Base-by-base conservation (phyloP, 495 filamentous ascomycete genomes). In the Podospora tetraspora region DNA sequence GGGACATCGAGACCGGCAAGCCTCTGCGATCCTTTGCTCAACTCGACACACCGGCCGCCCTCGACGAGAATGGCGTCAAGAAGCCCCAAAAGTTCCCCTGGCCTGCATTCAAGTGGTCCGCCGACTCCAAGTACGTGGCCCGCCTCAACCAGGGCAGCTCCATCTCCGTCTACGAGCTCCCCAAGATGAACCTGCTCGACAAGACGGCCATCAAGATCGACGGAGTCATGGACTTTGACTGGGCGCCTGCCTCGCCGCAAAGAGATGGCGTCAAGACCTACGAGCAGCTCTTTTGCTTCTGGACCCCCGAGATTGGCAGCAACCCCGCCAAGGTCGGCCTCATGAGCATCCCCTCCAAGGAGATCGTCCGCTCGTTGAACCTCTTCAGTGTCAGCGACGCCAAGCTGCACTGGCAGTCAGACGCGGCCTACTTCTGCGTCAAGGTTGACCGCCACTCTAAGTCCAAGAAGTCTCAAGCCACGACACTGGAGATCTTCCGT, bases 361-460 rank as follows among this genome's bases (percentile, higher is more conserved):
- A 96, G 76, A 86, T 96, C 69, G 90, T 97, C 57, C 91, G 95
- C 71, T 95, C 94, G 0, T 84, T 97, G 73, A 99, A 99, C 76
- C 85, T 99, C 32, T 97, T 99, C 88, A 97, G 94, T 75, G 95
- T 99, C 25, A 90, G 92, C 5, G 95, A 99, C 80, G 94, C 92
- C 69, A 99, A 97, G 83, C 86, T 99, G 43, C 91, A 94, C 82
- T 99, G 95, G 95, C 95, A 99, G 80, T 96, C 91, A 2, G 91
- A 97, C 73, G 91, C 89, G 66, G 86, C 89, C 63, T 98, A 97
- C 75, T 88, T 98, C 65, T 99, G 96, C 76, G 95, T 98, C 70
- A 99, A 98, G 85, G 95, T 99, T 56, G 95, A 99, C 78, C 89
- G 95, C 67, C 95, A 99, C 84, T 96, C 93, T 77, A 99, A 98